phyloP scores from a whole-genome alignment of 345 rosid species.

The Draba incana region DNA sequence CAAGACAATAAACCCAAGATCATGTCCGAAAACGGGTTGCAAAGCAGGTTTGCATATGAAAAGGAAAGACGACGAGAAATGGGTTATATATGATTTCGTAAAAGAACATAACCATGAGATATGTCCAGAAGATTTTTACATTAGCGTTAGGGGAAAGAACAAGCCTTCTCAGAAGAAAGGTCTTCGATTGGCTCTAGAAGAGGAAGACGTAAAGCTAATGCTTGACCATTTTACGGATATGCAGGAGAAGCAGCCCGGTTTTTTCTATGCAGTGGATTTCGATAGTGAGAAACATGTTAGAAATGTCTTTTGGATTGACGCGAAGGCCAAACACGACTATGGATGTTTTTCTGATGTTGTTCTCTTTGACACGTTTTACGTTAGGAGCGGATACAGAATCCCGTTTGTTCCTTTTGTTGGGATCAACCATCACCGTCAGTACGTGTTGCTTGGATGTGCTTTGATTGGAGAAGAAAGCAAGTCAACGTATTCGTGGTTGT shows the following conservation, averaged over 20 bases:
- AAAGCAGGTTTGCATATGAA: conserved; percentile 42
- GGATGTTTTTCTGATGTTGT: conserved; percentile 51
- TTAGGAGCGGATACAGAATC: conserved; percentile 40
- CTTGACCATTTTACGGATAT: conserved; percentile 36
- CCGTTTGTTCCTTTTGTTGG: conserved; percentile 42
- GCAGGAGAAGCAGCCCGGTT: conserved; percentile 55
- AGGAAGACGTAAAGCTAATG: conserved; percentile 26
- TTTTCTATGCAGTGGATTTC: conserved; percentile 54
- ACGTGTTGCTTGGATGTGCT: conserved; percentile 40
- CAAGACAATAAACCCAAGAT: conserved; percentile 29
- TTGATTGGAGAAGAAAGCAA: conserved; percentile 52
- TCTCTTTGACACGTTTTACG: conserved; percentile 46
- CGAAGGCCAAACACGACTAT: conserved; percentile 54
- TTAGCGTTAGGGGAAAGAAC: conserved; percentile 35
- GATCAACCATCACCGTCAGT: conserved; percentile 34
- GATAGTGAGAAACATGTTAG: conserved; percentile 40
- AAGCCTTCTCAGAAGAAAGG: conserved; percentile 38
- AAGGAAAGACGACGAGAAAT: conserved; percentile 38
- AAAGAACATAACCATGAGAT: conserved; percentile 45
- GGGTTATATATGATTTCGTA: conserved; percentile 35
- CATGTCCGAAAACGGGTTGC: conserved; percentile 44
- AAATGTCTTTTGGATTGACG: conserved; percentile 55
- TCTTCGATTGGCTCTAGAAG: conserved; percentile 38
- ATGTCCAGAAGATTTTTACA: conserved; percentile 36
- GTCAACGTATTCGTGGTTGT: conserved; percentile 50